These are phyloP conservation scores for Xylaria multiplex DNA, from an alignment of 2,329 filamentous ascomycete species.

Conservation along the genomic window DNA sequence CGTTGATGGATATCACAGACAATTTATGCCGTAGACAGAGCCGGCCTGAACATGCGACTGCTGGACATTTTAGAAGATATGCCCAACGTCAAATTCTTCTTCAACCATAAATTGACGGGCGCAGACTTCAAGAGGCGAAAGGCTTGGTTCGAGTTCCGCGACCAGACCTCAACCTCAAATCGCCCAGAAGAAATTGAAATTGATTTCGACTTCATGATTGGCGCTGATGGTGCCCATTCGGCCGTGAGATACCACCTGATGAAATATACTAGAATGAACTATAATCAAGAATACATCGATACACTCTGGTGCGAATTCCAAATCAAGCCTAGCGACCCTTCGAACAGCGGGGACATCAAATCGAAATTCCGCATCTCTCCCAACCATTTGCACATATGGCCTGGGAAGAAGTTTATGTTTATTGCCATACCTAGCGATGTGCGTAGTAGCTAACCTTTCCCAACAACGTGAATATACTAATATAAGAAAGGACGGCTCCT, in stretches of 20 bases:
- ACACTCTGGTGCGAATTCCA: constrained; percentile 97
- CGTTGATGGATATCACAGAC: constrained; percentile 59
- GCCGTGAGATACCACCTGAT: constrained; percentile 92
- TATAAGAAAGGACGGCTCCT: constrained; percentile 77
- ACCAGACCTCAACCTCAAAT: constrained; percentile 50
- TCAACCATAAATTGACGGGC: constrained; percentile 92
- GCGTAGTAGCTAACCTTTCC: constrained; percentile 40
- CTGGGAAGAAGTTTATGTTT: constrained; percentile 94
- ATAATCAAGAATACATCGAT: constrained; percentile 94
- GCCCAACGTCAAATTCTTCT: constrained; percentile 90
- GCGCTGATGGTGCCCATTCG: constrained; percentile 94
- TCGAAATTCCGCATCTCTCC: constrained; percentile 81
- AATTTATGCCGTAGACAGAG: constrained; percentile 87
- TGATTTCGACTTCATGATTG: constrained; percentile 90
- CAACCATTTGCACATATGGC: constrained; percentile 98
- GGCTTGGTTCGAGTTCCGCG: constrained; percentile 83
- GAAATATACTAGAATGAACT: constrained; percentile 92
- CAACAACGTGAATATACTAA: constrained; percentile 26
- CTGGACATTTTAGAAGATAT: constrained; percentile 84
- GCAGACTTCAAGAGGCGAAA: constrained; percentile 82
- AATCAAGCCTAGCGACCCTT: constrained; percentile 66
- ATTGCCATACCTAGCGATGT: constrained; percentile 87
- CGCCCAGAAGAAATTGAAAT: constrained; percentile 80
- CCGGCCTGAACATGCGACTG: constrained; percentile 81
- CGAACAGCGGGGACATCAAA: constrained; percentile 46